Evolutionary conservation across 1,139 yeast genomes (phyloP), one percentile per base, ranked within the genome.

Genomic region (Suhomyces panamericanus): DNA sequence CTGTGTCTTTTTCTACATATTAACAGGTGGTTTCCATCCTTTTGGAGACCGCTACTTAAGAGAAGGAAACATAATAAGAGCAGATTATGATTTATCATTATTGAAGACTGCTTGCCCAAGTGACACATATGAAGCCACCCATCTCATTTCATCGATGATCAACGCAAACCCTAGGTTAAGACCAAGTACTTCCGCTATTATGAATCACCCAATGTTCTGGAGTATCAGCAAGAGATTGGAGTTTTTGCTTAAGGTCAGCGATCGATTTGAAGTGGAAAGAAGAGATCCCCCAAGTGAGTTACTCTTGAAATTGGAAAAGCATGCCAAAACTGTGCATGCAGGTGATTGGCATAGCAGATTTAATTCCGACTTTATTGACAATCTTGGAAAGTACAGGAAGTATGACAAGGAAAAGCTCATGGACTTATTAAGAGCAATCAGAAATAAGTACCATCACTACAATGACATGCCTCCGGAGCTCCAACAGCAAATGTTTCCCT

Each of bases 161-260:
- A 60, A 75, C 10, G 72, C 70, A 28, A 79, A 87, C 56, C 96
- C 97, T 2, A 64, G 66, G 24, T 53, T 60, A n/a, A 77, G 99
- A 49, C 96, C 96, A 2, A 82, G 79, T 49, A 90, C 96, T 2
- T 59, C 66, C 2, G 67, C 66, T 24, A 83, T 93, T 1, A 64
- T 93, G 59, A 78, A 73, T 51, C 99, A 95, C 68, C 99, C 99
- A 7, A 78, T 81, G 49, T 93, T 93, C 61, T 93, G 99, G 99
- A 56, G 78, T 5, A 66, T 70, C n/a, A 79, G 81, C 38, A 85
- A 81, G 60, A 85, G 87, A 56, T 71, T 93, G 40, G 96, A 89
- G 52, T 91, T 93, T 59, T 67, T 93, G 45, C 70, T 91, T 46
- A 86, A 85, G 56, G 93, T 88, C 2, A 88, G 96, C 52, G 99